Conservation (phyloP, 495 filamentous ascomycete species). For the Penicillium taxi region DNA sequence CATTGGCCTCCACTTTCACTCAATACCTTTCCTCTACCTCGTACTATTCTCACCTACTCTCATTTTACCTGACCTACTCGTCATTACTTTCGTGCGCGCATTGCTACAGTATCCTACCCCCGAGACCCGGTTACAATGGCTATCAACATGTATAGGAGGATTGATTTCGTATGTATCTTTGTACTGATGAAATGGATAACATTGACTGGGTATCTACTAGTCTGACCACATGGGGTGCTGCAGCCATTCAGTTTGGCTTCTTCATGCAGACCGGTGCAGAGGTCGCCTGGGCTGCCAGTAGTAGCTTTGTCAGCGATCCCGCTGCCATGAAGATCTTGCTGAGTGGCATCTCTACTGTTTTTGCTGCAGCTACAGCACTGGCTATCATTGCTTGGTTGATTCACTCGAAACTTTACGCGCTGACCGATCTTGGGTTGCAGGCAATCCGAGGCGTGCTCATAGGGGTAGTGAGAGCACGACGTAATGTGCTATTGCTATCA, state of each 20-base stretch:
- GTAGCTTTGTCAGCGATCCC: constrained; percentile 33
- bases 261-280: constrained; percentile 38
- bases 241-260: constrained; percentile 35
- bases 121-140: constrained; percentile 18
- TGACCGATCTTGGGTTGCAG: constrained; percentile 21
- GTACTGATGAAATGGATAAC: background rate
- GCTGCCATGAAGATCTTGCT: constrained; percentile 39
- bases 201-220: constrained; percentile 13
- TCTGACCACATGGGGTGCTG: constrained; percentile 24
- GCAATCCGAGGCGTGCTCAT: constrained; percentile 15
- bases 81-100: constrained; percentile 22
- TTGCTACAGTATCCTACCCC: constrained; percentile 21
- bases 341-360: constrained; percentile 31
- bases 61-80: constrained; percentile 27
- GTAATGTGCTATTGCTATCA: constrained; percentile 17
- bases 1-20: constrained; percentile 27
- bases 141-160: constrained; percentile 21
- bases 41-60: constrained; percentile 32
- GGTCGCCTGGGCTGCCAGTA: constrained; percentile 31
- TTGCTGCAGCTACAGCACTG: constrained; percentile 27
- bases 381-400: constrained; percentile 23
- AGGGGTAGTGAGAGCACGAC: constrained; percentile 12
- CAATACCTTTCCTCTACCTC: constrained; percentile 31
- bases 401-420: constrained; percentile 23
- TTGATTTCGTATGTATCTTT: constrained; percentile 24